phyloP scores from a whole-genome alignment of 768 basidiomycete genomes.

The Amanita exitialis region DNA sequence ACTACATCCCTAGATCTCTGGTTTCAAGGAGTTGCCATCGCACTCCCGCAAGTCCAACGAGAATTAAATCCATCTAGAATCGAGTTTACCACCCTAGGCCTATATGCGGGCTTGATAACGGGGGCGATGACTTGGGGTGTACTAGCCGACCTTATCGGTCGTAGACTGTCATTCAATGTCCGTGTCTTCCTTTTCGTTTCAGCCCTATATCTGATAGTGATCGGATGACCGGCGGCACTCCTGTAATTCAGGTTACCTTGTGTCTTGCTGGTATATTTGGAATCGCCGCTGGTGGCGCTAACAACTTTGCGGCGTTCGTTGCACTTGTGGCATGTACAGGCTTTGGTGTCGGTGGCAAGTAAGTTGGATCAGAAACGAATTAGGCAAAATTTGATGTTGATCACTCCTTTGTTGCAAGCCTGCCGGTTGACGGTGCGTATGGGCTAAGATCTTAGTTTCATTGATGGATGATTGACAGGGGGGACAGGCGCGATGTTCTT shows the following conservation, averaged over 20 bases:
- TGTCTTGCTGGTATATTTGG: slow-evolving; percentile 38
- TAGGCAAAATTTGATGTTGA: slow-evolving; percentile 9
- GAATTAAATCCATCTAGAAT: slow-evolving; percentile 32
- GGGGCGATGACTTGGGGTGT: slow-evolving; percentile 40
- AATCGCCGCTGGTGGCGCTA: slow-evolving; percentile 34
- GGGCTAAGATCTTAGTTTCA: not conserved
- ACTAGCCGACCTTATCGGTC: slow-evolving; percentile 38
- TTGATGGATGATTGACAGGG: not conserved
- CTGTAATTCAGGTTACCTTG: slow-evolving; percentile 16
- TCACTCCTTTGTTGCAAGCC: slow-evolving; percentile 16
- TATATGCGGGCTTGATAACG: slow-evolving; percentile 38
- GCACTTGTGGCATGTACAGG: slow-evolving; percentile 36
- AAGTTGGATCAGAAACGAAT: slow-evolving; percentile 15
- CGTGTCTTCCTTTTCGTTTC: slow-evolving; percentile 5
- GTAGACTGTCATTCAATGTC: slow-evolving; percentile 33
- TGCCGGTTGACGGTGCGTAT: slow-evolving; percentile 37
- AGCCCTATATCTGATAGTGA: not conserved
- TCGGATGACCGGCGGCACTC: not conserved
- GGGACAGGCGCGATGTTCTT: slow-evolving; percentile 30
- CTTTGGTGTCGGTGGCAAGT: slow-evolving; percentile 44
- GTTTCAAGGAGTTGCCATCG: slow-evolving; percentile 38
- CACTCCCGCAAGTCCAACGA: slow-evolving; percentile 31
- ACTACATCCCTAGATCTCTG: slow-evolving; percentile 22
- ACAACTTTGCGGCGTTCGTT: slow-evolving; percentile 35
- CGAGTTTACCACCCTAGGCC: slow-evolving; percentile 35